Evolutionary conservation across 2,329 filamentous ascomycete genomes (phyloP).

Genomic region (Chaetomiaceae sp.): DNA sequence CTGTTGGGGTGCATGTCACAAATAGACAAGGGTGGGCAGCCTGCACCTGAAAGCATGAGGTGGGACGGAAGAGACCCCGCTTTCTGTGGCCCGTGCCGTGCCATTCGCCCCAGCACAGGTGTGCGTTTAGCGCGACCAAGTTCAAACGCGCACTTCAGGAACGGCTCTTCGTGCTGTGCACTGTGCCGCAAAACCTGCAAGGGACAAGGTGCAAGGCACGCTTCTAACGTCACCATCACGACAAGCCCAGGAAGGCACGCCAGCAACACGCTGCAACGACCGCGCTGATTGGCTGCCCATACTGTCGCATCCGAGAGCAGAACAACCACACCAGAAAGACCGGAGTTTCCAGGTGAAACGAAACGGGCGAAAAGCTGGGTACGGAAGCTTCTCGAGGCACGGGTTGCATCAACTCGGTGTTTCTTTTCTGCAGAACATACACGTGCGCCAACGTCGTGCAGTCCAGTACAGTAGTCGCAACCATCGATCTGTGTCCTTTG

Average conservation of each 20-base stretch:
- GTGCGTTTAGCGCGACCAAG: slow-evolving; percentile 17
- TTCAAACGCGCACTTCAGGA: too few relatives aligned
- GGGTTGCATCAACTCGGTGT: neutral
- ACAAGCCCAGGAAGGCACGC: too few relatives aligned
- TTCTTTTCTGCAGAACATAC: neutral
- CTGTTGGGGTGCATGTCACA: slow-evolving; percentile 18
- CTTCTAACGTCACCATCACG: slow-evolving; percentile 6
- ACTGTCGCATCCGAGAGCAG: slow-evolving; percentile 1
- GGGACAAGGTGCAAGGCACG: slow-evolving; percentile 16
- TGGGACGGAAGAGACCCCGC: slow-evolving; percentile 6
- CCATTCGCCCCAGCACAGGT: neutral
- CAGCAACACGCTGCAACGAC: neutral
- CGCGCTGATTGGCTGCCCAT: slow-evolving; percentile 10
- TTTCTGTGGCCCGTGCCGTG: slow-evolving; percentile 3
- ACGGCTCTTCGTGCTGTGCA: too few relatives aligned
- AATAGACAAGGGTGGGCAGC: slow-evolving; percentile 14
- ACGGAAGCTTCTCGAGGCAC: neutral
- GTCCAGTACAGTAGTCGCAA: too few relatives aligned
- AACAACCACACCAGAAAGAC: slow-evolving; percentile 16
- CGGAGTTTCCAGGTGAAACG: slow-evolving; percentile 17
- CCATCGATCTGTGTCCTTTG: neutral
- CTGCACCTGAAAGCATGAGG: neutral
- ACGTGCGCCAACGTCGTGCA: too few relatives aligned
- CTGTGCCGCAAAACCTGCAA: slow-evolving; percentile 25
- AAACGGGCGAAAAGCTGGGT: slow-evolving; percentile 15